These are phyloP conservation scores for Termitomyces sp. DNA, from an alignment of 768 basidiomycete species.

Conservation along the genomic window DNA sequence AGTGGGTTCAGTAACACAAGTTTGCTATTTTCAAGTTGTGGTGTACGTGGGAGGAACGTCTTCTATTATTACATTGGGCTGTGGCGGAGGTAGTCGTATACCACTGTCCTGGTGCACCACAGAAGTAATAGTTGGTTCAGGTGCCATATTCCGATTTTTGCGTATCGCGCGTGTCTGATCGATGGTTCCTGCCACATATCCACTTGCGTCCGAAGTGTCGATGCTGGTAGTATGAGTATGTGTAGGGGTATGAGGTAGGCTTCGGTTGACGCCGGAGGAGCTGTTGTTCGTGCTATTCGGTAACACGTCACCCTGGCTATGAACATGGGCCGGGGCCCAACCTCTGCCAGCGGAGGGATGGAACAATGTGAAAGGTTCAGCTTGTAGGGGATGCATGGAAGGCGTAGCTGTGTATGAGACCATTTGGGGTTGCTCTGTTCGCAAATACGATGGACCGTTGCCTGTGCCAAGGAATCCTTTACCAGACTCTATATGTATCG, in stretches of 20 bases:
- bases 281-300: neutral
- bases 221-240: neutral
- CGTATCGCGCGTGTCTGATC: conserved; percentile 2
- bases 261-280: no score
- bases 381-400: neutral
- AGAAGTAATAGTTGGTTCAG: neutral
- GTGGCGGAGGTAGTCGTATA: neutral
- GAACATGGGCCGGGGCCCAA: neutral
- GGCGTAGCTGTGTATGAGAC: neutral
- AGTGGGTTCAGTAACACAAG: neutral
- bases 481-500: neutral
- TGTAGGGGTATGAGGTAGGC: neutral
- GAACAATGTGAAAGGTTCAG: neutral
- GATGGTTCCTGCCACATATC: neutral
- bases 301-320: neutral
- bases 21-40: neutral
- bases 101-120: conserved; percentile 13
- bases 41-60: conserved; percentile 2
- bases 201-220: conserved; percentile 3
- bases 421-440: neutral
- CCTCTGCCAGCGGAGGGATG: neutral
- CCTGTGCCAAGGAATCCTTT: neutral
- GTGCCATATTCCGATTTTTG: neutral
- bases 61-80: neutral
- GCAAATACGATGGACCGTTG: neutral